A percentile compares a stretch with the other conserved stretches of the same genome.
phyloP scores from a whole-genome alignment of 148 eudicot genomes.

The Rhododendron henanense region DNA sequence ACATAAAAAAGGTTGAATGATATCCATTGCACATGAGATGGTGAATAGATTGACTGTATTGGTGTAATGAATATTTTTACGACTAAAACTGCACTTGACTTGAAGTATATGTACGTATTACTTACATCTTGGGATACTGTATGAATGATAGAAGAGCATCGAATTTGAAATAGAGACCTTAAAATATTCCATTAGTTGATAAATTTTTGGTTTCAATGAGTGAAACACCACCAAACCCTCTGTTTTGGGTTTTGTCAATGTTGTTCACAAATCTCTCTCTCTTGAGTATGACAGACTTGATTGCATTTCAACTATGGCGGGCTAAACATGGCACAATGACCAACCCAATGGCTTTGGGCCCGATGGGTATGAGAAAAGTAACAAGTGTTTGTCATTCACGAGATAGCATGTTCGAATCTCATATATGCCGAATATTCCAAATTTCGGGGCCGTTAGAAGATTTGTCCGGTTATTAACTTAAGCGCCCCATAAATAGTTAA shows the following conservation, averaged over 20 bases:
- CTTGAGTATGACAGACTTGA: neutral
- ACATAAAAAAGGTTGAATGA: neutral
- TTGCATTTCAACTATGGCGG: neutral
- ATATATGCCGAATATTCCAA: neutral
- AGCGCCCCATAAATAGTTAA: rapidly evolving
- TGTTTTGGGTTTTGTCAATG: neutral
- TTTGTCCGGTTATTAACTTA: neutral
- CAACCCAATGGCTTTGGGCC: neutral
- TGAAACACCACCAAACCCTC: neutral
- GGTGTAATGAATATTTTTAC: no score
- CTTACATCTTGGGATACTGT: neutral
- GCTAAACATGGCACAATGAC: neutral
- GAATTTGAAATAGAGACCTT: neutral
- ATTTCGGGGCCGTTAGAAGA: rapidly evolving
- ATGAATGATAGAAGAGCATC: neutral
- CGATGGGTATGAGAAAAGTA: no score
- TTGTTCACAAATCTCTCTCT: neutral
- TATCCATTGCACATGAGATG: neutral
- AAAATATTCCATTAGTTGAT: neutral
- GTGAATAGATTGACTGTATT: neutral
- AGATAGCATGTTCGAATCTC: no score
- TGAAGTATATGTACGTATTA: neutral
- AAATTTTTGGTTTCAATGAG: neutral
- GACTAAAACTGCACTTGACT: neutral
- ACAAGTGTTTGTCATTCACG: no score